phyloP scores from a whole-genome alignment of 2,329 filamentous ascomycete species.

The Pseudocercospora fijiensis region DNA sequence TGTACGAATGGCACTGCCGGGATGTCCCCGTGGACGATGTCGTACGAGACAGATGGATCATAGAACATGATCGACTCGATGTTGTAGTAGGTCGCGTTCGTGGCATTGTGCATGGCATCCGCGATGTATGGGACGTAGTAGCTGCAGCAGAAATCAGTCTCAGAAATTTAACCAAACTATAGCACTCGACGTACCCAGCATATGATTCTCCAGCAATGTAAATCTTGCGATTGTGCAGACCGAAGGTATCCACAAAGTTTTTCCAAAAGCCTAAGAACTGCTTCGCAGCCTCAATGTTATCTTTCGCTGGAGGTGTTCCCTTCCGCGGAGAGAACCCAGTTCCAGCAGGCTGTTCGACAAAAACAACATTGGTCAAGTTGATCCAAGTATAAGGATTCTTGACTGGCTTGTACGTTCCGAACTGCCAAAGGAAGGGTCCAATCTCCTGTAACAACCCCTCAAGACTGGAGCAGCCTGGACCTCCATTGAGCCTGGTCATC shows the following conservation, averaged over 20 bases:
- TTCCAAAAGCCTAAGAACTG: slow-evolving; percentile 45
- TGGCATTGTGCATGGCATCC: slow-evolving; percentile 67
- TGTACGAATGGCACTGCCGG: slow-evolving; percentile 61
- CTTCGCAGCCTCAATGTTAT: slow-evolving; percentile 43
- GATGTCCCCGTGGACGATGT: slow-evolving; percentile 52
- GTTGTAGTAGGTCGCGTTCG: slow-evolving; percentile 67
- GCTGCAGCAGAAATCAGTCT: slow-evolving; percentile 27
- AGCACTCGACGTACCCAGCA: slow-evolving; percentile 26
- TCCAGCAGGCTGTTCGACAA: slow-evolving; percentile 48
- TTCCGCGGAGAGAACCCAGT: slow-evolving; percentile 40
- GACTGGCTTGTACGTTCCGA: slow-evolving; percentile 44
- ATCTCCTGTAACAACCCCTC: slow-evolving; percentile 53
- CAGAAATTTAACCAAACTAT: background rate
- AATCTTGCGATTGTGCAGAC: slow-evolving; percentile 52
- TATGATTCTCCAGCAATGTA: slow-evolving; percentile 67
- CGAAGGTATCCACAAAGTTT: slow-evolving; percentile 52
- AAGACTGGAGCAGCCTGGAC: slow-evolving; percentile 48
- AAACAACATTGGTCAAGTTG: slow-evolving; percentile 52
- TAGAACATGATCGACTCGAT: slow-evolving; percentile 69
- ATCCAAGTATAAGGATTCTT: slow-evolving; percentile 52
- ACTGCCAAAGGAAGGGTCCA: slow-evolving; percentile 49
- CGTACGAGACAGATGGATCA: slow-evolving; percentile 63
- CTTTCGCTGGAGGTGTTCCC: slow-evolving; percentile 40
- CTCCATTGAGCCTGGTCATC: slow-evolving; percentile 36
- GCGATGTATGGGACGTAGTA: slow-evolving; percentile 65